These are phyloP conservation scores for Penicillium paradoxum DNA, from an alignment of 495 filamentous ascomycete genomes.

Conservation along the genomic window DNA sequence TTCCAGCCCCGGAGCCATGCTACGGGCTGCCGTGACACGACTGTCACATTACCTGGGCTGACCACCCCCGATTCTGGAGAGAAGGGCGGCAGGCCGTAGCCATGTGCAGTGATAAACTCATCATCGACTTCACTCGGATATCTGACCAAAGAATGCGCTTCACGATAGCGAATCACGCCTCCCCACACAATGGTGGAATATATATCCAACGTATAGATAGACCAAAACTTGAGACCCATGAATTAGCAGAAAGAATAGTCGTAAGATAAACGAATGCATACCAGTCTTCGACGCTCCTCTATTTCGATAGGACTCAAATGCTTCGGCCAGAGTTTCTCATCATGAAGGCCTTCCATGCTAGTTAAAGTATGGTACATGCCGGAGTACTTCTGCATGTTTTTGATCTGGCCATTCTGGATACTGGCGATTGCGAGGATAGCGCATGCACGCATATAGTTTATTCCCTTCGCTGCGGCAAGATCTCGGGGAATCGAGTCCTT, in stretches of 20 bases:
- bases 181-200: constrained; percentile 47
- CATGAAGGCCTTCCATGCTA: constrained; percentile 42
- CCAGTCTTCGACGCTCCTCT: constrained; percentile 45
- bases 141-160: constrained; percentile 37
- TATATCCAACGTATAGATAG: constrained; percentile 49
- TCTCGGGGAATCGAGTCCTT: constrained; percentile 37
- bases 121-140: constrained; percentile 46
- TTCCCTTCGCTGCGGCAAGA: constrained; percentile 29
- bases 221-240: constrained; percentile 40
- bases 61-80: constrained; percentile 9
- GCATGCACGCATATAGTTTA: constrained; percentile 44
- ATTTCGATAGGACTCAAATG: constrained; percentile 38
- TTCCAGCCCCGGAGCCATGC: constrained; percentile 51
- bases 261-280: constrained; percentile 10
- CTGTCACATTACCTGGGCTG: constrained; percentile 4
- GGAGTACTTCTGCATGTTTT: constrained; percentile 45
- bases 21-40: constrained; percentile 18
- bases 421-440: constrained; percentile 43
- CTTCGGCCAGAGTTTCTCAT: constrained; percentile 46
- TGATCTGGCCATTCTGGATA: constrained; percentile 44
- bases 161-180: constrained; percentile 40
- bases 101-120: constrained; percentile 29
- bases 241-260: background rate
- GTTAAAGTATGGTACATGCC: constrained; percentile 43
- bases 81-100: constrained; percentile 20